These are phyloP conservation scores for Naganishia sp. DNA, from an alignment of 1,284 basidiomycete genomes.

Conservation along the genomic window DNA sequence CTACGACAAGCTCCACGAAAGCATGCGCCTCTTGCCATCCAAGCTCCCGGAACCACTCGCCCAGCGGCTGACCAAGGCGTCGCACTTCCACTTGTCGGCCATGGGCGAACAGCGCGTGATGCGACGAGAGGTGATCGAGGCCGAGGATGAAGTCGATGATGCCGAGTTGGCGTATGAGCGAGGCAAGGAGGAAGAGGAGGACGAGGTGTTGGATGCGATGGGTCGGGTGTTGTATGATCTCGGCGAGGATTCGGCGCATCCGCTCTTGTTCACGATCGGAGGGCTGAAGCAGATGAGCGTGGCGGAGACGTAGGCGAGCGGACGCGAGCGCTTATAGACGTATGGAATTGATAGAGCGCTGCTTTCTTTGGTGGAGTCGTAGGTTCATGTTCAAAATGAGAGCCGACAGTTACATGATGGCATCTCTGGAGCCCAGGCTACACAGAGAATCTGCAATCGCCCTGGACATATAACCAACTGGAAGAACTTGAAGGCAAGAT, in stretches of 20 bases:
- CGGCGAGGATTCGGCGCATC: background rate
- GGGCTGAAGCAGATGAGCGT: slow-evolving; percentile 15
- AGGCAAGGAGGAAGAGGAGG: slow-evolving; percentile 25
- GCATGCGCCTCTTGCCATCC: slow-evolving; percentile 15
- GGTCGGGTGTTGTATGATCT: slow-evolving; percentile 14
- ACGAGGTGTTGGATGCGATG: slow-evolving; percentile 29
- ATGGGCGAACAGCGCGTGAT: slow-evolving; percentile 11
- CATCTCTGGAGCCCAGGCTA: too few relatives aligned
- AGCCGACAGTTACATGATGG: too few relatives aligned
- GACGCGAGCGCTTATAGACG: too few relatives aligned
- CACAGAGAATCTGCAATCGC: too few relatives aligned
- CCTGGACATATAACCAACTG: too few relatives aligned
- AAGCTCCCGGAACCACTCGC: slow-evolving; percentile 8
- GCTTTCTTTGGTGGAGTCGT: too few relatives aligned
- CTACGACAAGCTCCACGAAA: slow-evolving; percentile 18
- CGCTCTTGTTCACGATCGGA: slow-evolving; percentile 13
- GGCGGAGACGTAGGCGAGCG: too few relatives aligned
- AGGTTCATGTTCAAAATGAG: too few relatives aligned
- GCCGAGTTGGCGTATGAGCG: slow-evolving; percentile 15
- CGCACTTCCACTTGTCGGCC: slow-evolving; percentile 25
- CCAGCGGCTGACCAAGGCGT: slow-evolving; percentile 7
- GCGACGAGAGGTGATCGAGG: slow-evolving; percentile 7
- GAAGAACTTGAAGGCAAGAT: too few relatives aligned
- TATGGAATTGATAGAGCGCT: too few relatives aligned
- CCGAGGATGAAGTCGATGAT: slow-evolving; percentile 8